A percentile compares a stretch with the other conserved stretches of the same genome.
These are phyloP conservation scores for Microsporum ferrugineum DNA, from an alignment of 2,329 filamentous ascomycete genomes.

Conservation along the genomic window DNA sequence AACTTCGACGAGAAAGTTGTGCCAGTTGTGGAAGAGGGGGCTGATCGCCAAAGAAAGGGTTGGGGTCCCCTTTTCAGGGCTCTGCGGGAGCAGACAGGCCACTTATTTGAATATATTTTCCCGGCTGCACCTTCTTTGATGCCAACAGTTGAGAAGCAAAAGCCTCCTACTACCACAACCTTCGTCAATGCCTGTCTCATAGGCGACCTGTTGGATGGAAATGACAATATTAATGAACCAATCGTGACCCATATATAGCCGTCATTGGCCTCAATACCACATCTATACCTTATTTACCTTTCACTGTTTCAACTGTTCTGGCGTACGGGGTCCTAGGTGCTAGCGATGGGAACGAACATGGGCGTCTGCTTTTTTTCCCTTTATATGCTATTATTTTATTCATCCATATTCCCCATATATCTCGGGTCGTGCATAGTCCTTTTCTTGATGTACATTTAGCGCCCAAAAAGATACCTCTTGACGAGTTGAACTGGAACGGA, in stretches of 20 bases:
- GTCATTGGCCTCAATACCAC: background rate
- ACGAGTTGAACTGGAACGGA: background rate
- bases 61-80: background rate
- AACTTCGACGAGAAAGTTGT: background rate
- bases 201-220: background rate
- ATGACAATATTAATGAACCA: conserved; percentile 2
- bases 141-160: background rate
- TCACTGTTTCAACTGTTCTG: background rate
- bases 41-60: background rate
- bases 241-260: background rate
- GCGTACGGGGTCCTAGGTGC: background rate
- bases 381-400: background rate
- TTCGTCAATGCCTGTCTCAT: conserved; percentile 1
- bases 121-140: background rate
- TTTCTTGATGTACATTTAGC: conserved; percentile 1
- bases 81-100: background rate
- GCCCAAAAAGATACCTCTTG: background rate
- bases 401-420: background rate
- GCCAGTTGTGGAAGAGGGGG: background rate
- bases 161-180: background rate
- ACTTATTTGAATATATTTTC: background rate
- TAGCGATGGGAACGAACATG: background rate
- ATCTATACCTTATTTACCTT: background rate
- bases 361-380: background rate
- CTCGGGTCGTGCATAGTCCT: conserved; percentile 1